These are phyloP conservation scores for Fragilariopsis cylindrus DNA, from an alignment of 108 stramenopile species.

Conservation along the genomic window DNA sequence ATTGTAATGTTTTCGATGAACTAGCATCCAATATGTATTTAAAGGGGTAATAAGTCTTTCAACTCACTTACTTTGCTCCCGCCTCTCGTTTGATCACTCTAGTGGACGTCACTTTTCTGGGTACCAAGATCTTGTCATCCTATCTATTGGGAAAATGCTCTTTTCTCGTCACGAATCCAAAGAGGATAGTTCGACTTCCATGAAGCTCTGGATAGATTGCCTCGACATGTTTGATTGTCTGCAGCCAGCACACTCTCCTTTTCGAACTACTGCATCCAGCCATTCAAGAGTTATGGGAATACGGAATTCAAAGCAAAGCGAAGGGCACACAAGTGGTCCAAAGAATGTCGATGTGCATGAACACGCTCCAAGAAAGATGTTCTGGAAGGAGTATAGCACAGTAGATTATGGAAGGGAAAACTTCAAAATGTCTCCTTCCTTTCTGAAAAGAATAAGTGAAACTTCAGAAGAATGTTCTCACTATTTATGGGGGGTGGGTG, in stretches of 20 bases:
- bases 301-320: neutral
- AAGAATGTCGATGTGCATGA: neutral
- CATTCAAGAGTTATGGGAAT: conserved; percentile 11
- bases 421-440: conserved; percentile 9
- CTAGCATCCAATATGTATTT: no score
- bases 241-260: conserved; percentile 52
- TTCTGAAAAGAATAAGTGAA: conserved; percentile 10
- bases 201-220: conserved; percentile 26
- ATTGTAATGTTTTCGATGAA: neutral
- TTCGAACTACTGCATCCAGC: conserved; percentile 49
- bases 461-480: conserved; percentile 16
- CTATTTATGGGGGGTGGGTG: conserved; percentile 11
- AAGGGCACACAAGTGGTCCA: neutral
- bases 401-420: neutral
- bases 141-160: conserved; percentile 38
- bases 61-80: neutral
- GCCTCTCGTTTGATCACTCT: neutral
- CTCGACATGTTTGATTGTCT: conserved; percentile 64
- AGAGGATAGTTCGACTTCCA: conserved; percentile 9
- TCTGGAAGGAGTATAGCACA: conserved; percentile 16
- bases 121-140: conserved; percentile 50
- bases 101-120: conserved; percentile 67
- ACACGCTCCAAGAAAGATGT: neutral
- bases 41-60: neutral
- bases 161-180: conserved; percentile 25